Evolutionary conservation across 106 monocot species (phyloP), one percentile per base, ranked within the genome.

Genomic region (Allium cepa): DNA sequence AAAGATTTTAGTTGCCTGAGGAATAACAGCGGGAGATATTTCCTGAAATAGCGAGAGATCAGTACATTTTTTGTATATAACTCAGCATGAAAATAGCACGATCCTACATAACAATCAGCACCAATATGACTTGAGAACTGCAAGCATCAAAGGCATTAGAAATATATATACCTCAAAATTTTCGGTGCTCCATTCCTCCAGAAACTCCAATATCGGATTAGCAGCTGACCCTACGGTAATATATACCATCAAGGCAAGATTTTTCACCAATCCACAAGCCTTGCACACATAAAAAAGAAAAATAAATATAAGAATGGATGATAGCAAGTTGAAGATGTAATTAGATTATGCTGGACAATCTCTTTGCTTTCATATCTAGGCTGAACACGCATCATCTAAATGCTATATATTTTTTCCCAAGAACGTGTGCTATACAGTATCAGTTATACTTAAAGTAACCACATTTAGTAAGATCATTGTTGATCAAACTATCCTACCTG

Each of bases 151-250:
- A 5, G 11, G 8, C 9, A 7, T 12, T 64, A 55, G 4, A 49
- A 63, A 49, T 47, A 8, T 53, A 66, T 50, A 61, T 69, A 93
- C 97, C 97, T 99, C 97, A 81, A 99, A 99, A 59, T 87, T 93
- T 82, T 99, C 92, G 69, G 92, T 99, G 59, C 90, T 85, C 92
- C 89, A 99, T 69, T 99, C 97, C 72, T 99, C 97, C 17, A 99
- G 79, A 80, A 99, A 90, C 69, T 99, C 92, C 63, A 99, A 76
- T 63, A 99, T 90, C 60, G 92, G 90, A 79, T 99, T 75, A 58
- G 92, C 97, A 79, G 92, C 97, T 48, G 97, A 99, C 57, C 97
- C 97, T 17, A 99, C 97, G 8, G 97, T 99, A 50, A 99, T 93
- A 72, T 99, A 99, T 50, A 99, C 97, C 97, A 99, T 99, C 36